Base-by-base conservation (phyloP, 2,329 filamentous ascomycete genomes). In the Aurifilum marmelostoma region DNA sequence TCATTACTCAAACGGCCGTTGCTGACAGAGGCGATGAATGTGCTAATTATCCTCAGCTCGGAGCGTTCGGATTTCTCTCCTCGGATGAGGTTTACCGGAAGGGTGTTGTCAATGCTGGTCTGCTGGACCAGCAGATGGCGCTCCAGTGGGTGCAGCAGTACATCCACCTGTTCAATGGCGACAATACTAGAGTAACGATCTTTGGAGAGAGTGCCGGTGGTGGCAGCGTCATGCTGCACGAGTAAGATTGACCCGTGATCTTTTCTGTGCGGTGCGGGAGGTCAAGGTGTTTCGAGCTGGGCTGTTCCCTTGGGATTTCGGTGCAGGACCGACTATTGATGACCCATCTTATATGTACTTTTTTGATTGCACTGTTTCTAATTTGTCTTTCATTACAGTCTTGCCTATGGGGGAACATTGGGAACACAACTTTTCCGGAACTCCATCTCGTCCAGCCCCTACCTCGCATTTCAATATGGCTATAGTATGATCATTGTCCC, bases 181-280 rank as follows among this genome's bases (percentile, higher is more conserved):
- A 89, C 65, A 80, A 81, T 0, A 71, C 75, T 1, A 80, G 83
- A 8, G 83, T 89, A 0, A 87, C 85, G 0, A 81, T 88, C 24
- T 82, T 82, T 68, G 87, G 88, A 0, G 83, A 87, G 69, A 85
- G 82, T 12, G 85, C 87, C 0, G 87, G 88, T 2, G 87, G 78
- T 0, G 85, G 84, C 0, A 78, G 77, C 14, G 82, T 85, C 4
- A 80, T 84, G 67, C 79, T 83, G n/a, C 81, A 65, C 29, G 29
- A 18, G 65, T 27, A 32, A 50, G 52, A 16, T 29, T 56, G 52
- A 7, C 18, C 2, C 52, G 6, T 18, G 52, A 16, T n/a, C 21
- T 24, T 50, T n/a, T n/a, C n/a, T n/a, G n/a, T n/a, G n/a, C n/a
- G n/a, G n/a, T n/a, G n/a, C n/a, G n/a, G n/a, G n/a, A n/a, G n/a